These are phyloP conservation scores for Xylariaceae sp. DNA, from an alignment of 2,329 filamentous ascomycete genomes.

Conservation along the genomic window DNA sequence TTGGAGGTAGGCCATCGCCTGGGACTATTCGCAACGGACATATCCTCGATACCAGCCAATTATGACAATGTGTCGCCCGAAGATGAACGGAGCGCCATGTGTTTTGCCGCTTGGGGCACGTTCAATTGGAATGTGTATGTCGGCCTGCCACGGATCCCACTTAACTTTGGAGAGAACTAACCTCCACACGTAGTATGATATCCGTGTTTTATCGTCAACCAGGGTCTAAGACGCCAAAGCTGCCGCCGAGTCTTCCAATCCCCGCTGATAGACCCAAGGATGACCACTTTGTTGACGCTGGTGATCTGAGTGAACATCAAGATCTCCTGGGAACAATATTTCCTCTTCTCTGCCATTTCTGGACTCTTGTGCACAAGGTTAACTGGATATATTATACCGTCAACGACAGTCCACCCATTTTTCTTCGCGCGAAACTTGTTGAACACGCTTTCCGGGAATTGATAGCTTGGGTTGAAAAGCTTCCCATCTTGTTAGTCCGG, in stretches of 20 bases:
- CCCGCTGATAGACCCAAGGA: slow-evolving; percentile 8
- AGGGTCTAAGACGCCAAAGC: slow-evolving; percentile 21
- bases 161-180: not conserved
- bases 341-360: slow-evolving; percentile 33
- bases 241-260: slow-evolving; percentile 23
- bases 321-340: slow-evolving; percentile 27
- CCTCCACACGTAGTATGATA: slow-evolving; percentile 22
- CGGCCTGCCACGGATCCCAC: not conserved
- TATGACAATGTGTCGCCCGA: slow-evolving; percentile 17
- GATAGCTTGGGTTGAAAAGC: slow-evolving; percentile 35
- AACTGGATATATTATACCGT: slow-evolving; percentile 27
- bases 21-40: slow-evolving; percentile 27
- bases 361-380: slow-evolving; percentile 35
- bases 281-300: not conserved
- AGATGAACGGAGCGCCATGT: slow-evolving; percentile 6
- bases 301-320: slow-evolving; percentile 17
- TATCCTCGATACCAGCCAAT: not conserved
- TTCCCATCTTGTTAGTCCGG: slow-evolving; percentile 28
- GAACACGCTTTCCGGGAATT: slow-evolving; percentile 39
- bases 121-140: slow-evolving; percentile 39
- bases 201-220: slow-evolving; percentile 34
- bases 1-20: slow-evolving; percentile 30
- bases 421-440: slow-evolving; percentile 25
- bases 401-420: slow-evolving; percentile 7
- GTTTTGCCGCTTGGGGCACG: slow-evolving; percentile 31